A percentile compares a stretch with the other conserved stretches of the same genome.
Conservation (phyloP, 768 basidiomycete genomes). For the Neoboletus brunneissimus region DNA sequence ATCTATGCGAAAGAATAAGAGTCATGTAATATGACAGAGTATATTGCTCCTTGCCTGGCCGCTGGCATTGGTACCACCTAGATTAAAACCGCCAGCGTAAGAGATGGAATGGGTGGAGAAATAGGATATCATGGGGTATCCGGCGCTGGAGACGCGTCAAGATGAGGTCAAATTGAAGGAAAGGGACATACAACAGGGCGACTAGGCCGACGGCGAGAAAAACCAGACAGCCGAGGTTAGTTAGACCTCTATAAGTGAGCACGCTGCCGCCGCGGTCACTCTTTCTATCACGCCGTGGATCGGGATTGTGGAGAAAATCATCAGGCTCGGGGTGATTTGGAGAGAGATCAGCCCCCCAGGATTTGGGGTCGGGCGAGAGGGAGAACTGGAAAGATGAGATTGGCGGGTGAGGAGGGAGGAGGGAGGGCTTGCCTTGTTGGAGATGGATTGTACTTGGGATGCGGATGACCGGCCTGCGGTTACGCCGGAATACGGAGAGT, state of each 20-base stretch:
- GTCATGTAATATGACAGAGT: neutral
- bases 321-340: conserved; percentile 57
- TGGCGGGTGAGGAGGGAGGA: neutral
- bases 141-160: conserved; percentile 38
- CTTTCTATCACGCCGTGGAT: conserved; percentile 59
- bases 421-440: conserved; percentile 48
- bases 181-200: conserved; percentile 53
- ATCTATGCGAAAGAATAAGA: conserved; percentile 36
- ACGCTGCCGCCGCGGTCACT: conserved; percentile 54
- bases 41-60: conserved; percentile 53
- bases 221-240: conserved; percentile 69
- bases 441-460: conserved; percentile 43
- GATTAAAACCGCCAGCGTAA: conserved; percentile 60
- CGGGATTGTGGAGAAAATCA: conserved; percentile 72
- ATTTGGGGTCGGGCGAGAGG: conserved; percentile 67
- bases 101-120: conserved; percentile 46
- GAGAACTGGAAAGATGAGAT: conserved; percentile 49
- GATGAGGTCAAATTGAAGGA: neutral
- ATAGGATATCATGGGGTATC: conserved; percentile 61
- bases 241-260: conserved; percentile 66
- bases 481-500: conserved; percentile 40
- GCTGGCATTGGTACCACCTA: conserved; percentile 73
- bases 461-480: conserved; percentile 30
- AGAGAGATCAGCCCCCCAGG: conserved; percentile 69
- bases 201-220: conserved; percentile 52